Evolutionary conservation across 768 basidiomycete genomes (phyloP), one percentile per base, ranked within the genome.

Genomic region (Gloeopeniophorella convolvens): DNA sequence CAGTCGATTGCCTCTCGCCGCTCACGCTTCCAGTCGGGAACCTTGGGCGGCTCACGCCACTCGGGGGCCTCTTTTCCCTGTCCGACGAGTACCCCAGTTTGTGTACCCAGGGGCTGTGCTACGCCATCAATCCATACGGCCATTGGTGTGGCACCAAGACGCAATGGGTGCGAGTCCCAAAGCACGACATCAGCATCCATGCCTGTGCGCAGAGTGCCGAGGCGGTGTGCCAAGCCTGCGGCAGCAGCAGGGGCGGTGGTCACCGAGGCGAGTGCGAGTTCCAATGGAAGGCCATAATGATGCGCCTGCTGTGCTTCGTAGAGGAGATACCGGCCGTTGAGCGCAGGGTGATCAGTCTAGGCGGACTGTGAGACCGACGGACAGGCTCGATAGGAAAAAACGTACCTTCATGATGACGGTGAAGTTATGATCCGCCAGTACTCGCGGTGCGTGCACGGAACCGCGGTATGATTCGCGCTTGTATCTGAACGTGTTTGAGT

Each of bases 241-340:
- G 79, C 71, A 28, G 77, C 71, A 0, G 92, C 91, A 26, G 91
- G 75, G 34, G 74, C 79, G 23, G 78, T 78, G 0, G 81, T 94
- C 9, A 94, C 82, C 21, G 88, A 79, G 3, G 82, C 72, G 30
- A 95, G 70, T 0, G 91, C 85, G 8, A 80, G 68, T 44, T 82
- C 79, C 6, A 72, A 72, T 27, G 84, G 79, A 5, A 94, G 72
- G 52, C 89, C 89, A 59, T 85, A 89, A 62, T 82, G 85, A 61
- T 85, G 79, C 0, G 85, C 87, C 65, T 88, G 86, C 59, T 89
- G 87, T 4, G 90, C 89, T 64, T 94, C 90, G 57, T 81, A 86
- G 18, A 90, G 62, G 9, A 95, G 73, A 66, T 84, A 83, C 4
- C 90, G 79, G 5, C 83, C 83, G 50, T 90, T 77, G 40, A 81